A percentile compares a stretch with the other conserved stretches of the same genome.
phyloP scores from a whole-genome alignment of 257 asterid species.

The Petunia secreta region DNA sequence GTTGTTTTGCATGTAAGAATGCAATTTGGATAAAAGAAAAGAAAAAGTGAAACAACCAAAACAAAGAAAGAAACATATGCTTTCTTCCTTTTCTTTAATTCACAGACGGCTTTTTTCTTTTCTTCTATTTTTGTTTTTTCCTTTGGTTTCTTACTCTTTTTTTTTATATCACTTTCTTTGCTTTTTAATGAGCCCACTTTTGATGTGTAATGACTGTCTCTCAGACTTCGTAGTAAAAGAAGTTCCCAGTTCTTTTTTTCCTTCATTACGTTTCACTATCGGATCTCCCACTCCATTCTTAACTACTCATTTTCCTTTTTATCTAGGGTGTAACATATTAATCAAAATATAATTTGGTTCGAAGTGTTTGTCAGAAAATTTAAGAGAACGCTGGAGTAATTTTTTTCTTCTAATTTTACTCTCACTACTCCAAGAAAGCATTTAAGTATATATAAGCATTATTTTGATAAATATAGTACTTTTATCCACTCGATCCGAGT shows the following conservation, averaged over 20 bases:
- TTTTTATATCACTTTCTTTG: conserved; percentile 37
- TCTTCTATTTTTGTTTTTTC: conserved; percentile 23
- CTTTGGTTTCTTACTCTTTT: background rate
- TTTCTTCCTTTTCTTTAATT: conserved; percentile 19
- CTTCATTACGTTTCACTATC: too few relatives aligned
- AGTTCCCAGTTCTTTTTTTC: background rate
- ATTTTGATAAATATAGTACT: too few relatives aligned
- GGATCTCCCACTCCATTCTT: too few relatives aligned
- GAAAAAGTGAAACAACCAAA: conserved; percentile 26
- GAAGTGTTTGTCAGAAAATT: too few relatives aligned
- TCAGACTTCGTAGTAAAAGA: conserved; percentile 34
- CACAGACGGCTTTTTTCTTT: background rate
- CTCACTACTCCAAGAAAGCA: too few relatives aligned
- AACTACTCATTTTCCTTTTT: too few relatives aligned
- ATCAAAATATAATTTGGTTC: too few relatives aligned
- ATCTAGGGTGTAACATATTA: too few relatives aligned
- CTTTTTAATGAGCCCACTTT: conserved; percentile 32
- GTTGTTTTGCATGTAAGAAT: conserved; percentile 37
- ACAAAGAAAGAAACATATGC: conserved; percentile 24
- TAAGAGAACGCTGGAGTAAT: too few relatives aligned
- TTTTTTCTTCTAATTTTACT: too few relatives aligned
- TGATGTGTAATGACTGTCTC: conserved; percentile 28
- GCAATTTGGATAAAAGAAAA: background rate
- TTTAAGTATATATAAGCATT: too few relatives aligned
- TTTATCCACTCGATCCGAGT: too few relatives aligned